Percentiles rank a stretch among this genome's conserved stretches.
Conservation (phyloP, 2,329 filamentous ascomycete species). For the Drechmeria coniospora region DNA sequence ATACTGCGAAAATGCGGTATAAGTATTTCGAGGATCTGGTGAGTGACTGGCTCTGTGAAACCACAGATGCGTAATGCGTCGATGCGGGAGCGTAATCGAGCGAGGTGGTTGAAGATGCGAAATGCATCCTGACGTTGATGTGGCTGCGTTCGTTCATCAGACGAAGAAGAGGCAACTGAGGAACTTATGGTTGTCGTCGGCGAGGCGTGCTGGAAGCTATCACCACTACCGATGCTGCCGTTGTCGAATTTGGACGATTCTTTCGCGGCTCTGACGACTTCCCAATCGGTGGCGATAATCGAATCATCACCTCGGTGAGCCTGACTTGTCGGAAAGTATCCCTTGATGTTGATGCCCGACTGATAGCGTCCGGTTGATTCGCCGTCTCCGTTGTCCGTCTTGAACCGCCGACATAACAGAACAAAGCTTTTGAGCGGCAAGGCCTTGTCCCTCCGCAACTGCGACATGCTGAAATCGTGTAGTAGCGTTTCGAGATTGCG, state of each 20-base stretch:
- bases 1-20: slow-evolving; percentile 7
- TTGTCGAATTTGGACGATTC: not conserved
- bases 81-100: slow-evolving; percentile 14
- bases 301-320: not conserved
- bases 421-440: slow-evolving; percentile 15
- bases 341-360: not conserved
- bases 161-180: no score
- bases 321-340: not conserved
- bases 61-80: slow-evolving; percentile 20
- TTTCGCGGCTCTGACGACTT: not conserved
- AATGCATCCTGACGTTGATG: no score
- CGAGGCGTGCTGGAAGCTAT: not conserved
- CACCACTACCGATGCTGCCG: not conserved
- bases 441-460: slow-evolving; percentile 7
- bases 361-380: not conserved
- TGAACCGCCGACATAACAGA: slow-evolving; percentile 19
- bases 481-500: slow-evolving; percentile 13
- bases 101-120: slow-evolving; percentile 15
- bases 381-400: no score
- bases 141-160: no score
- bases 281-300: slow-evolving; percentile 1
- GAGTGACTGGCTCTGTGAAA: slow-evolving; percentile 17
- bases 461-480: slow-evolving; percentile 11
- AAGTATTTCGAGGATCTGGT: slow-evolving; percentile 11
- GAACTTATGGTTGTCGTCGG: no score